phyloP scores from a whole-genome alignment of 306 rosid species.

The Ochetophila trinervis region DNA sequence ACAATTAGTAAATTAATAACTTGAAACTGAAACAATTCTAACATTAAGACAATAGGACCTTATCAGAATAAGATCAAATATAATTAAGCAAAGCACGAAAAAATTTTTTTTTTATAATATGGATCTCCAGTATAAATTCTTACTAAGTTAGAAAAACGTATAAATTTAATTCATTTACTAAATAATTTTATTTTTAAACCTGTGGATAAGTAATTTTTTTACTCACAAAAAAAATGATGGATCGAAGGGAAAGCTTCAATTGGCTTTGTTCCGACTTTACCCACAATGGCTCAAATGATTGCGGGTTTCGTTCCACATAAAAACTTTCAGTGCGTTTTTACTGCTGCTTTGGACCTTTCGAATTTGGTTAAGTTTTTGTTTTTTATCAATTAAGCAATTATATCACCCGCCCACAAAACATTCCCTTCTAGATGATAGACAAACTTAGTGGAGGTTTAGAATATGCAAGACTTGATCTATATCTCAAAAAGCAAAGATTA shows the following conservation, averaged over 20 bases:
- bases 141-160: too few species aligned
- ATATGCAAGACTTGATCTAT: constrained; percentile 11
- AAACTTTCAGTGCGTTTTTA: constrained; percentile 42
- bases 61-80: too few species aligned
- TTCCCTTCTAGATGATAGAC: constrained; percentile 14
- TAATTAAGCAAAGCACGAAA: too few species aligned
- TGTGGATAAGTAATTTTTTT: too few species aligned
- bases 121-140: too few species aligned
- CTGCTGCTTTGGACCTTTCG: constrained; percentile 26
- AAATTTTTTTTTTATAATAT: too few species aligned
- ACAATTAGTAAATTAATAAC: too few species aligned
- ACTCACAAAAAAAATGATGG: constrained; percentile 36
- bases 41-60: too few species aligned
- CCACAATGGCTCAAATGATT: constrained; percentile 33
- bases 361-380: too few species aligned
- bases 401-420: constrained; percentile 31
- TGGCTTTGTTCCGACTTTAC: constrained; percentile 53
- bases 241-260: constrained; percentile 23
- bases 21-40: too few species aligned
- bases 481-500: constrained; percentile 15
- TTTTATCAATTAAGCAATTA: not conserved
- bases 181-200: too few species aligned
- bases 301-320: constrained; percentile 31
- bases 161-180: too few species aligned
- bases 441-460: constrained; percentile 20